Percentiles rank a stretch among this genome's conserved stretches.
phyloP scores from a whole-genome alignment of 2,329 filamentous ascomycete species.

The Orbilia javanica region DNA sequence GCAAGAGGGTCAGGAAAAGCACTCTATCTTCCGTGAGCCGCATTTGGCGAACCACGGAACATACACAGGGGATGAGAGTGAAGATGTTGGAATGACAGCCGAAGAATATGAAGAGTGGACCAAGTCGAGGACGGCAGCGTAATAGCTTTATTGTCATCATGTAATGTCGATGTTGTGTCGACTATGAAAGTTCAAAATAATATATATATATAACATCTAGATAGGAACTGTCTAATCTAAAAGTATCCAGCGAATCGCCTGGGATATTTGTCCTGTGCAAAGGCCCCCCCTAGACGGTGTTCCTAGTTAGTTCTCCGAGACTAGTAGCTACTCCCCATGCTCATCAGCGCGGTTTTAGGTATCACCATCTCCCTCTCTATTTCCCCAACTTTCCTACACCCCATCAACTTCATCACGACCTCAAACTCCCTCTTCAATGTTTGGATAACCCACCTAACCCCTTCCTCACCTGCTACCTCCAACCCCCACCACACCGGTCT shows the following conservation, averaged over 20 bases:
- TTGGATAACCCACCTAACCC: slow-evolving; percentile 49
- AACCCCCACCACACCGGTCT: slow-evolving; percentile 69
- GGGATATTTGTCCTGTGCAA: not conserved
- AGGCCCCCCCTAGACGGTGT: no score
- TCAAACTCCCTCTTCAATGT: slow-evolving; percentile 44
- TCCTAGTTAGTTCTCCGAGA: no score
- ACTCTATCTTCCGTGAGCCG: slow-evolving; percentile 38
- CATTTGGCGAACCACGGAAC: slow-evolving; percentile 34
- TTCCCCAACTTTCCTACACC: slow-evolving; percentile 34
- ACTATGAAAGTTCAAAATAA: not conserved
- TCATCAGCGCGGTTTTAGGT: slow-evolving; percentile 25
- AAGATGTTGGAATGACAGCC: slow-evolving; percentile 31
- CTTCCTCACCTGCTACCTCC: slow-evolving; percentile 37
- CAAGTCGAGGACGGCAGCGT: slow-evolving; percentile 2
- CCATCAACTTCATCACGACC: slow-evolving; percentile 55
- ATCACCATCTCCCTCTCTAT: slow-evolving; percentile 49
- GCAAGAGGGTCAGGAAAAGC: slow-evolving; percentile 43
- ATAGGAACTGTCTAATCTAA: slow-evolving; percentile 7
- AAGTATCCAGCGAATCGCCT: not conserved
- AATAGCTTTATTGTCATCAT: not conserved
- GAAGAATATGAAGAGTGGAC: slow-evolving; percentile 39
- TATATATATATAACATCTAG: not conserved
- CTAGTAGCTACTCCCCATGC: slow-evolving; percentile 41
- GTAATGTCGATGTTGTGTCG: not conserved
- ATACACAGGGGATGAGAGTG: slow-evolving; percentile 35